Conservation (phyloP, 768 basidiomycete genomes). For the Amanita fuliginea region DNA sequence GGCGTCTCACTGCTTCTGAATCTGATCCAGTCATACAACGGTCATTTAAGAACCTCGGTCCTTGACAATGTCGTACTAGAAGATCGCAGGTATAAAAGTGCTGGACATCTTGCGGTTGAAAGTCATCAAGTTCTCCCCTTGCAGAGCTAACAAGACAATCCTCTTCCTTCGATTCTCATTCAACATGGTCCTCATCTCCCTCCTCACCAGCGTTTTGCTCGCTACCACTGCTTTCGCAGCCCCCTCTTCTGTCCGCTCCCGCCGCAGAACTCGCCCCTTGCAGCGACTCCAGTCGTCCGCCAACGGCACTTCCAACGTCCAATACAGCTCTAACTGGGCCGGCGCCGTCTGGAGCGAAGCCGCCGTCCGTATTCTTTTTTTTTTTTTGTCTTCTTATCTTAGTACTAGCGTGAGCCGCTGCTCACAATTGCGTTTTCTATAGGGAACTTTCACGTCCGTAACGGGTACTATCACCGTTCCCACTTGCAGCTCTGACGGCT, state of each 20-base stretch:
- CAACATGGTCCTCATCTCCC: not conserved
- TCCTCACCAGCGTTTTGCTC: not conserved
- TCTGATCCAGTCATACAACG: too few relatives aligned
- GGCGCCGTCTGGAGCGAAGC: slow-evolving; percentile 19
- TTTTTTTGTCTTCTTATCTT: too few relatives aligned
- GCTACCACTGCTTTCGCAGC: not conserved
- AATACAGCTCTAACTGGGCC: slow-evolving; percentile 25
- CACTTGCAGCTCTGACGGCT: slow-evolving; percentile 14
- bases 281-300: not conserved
- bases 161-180: not conserved
- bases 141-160: too few relatives aligned
- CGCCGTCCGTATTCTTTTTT: slow-evolving; percentile 13
- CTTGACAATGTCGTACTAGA: too few relatives aligned
- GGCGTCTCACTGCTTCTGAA: too few relatives aligned
- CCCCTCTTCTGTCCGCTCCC: not conserved
- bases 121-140: too few relatives aligned
- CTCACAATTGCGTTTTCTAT: not conserved
- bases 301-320: slow-evolving; percentile 13
- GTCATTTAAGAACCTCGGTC: too few relatives aligned
- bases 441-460: slow-evolving; percentile 10
- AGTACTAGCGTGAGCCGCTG: too few relatives aligned
- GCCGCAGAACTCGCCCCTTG: not conserved
- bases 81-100: too few relatives aligned
- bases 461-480: slow-evolving; percentile 24
- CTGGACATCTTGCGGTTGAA: too few relatives aligned